phyloP scores from a whole-genome alignment of 129 eudicot species.

The Solidago caesia region DNA sequence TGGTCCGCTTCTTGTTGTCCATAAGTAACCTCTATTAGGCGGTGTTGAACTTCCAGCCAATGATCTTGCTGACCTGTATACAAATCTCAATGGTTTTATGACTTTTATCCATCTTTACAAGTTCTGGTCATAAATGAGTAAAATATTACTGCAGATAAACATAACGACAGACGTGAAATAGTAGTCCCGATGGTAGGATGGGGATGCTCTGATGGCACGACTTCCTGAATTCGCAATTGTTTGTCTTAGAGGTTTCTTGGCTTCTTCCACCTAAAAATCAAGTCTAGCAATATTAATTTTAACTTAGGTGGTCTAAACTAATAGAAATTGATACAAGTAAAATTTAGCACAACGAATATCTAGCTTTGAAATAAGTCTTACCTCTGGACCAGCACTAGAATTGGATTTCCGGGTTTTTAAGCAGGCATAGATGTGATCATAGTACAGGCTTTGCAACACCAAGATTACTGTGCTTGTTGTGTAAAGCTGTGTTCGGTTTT shows the following conservation, averaged over 20 bases:
- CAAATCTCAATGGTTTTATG: not conserved
- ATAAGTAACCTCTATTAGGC: slow-evolving; percentile 38
- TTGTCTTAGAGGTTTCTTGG: slow-evolving; percentile 40
- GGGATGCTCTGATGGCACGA: slow-evolving; percentile 29
- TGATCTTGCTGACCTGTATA: slow-evolving; percentile 79
- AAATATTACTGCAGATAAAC: not conserved
- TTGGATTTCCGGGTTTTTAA: slow-evolving; percentile 26
- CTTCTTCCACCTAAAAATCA: slow-evolving; percentile 42
- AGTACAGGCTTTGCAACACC: slow-evolving; percentile 73
- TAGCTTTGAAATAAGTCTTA: slow-evolving; percentile 15
- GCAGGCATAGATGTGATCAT: slow-evolving; percentile 48
- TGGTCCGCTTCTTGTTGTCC: slow-evolving; percentile 61
- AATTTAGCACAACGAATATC: not conserved
- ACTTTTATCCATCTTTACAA: not conserved
- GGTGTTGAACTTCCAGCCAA: slow-evolving; percentile 71
- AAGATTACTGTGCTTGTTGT: slow-evolving; percentile 57
- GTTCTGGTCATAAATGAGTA: not conserved
- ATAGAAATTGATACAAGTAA: not conserved
- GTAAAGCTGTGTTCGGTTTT: slow-evolving; percentile 48
- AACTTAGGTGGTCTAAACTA: not conserved
- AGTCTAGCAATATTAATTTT: not conserved
- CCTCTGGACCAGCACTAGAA: slow-evolving; percentile 25
- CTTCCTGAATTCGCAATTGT: slow-evolving; percentile 21
- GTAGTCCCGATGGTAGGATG: slow-evolving; percentile 34
- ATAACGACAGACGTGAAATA: slow-evolving; percentile 36